Percentiles rank a stretch among this genome's conserved stretches.
Evolutionary conservation across 176 grass and related monocot genomes (phyloP).

Genomic region (Saccharum spontaneum): DNA sequence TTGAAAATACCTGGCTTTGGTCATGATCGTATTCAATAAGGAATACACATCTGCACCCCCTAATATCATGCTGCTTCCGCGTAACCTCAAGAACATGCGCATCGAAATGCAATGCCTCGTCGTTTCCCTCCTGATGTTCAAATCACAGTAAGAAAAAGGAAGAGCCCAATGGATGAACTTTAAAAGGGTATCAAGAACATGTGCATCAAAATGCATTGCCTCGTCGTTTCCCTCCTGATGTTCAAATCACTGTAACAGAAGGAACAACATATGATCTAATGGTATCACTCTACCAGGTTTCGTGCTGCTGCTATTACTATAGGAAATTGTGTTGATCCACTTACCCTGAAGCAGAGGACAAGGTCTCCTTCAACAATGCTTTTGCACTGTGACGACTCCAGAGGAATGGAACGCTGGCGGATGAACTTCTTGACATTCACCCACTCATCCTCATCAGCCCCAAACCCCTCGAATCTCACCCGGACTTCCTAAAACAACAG

Average conservation of each 20-base stretch:
- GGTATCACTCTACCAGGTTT: background rate
- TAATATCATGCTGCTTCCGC: constrained; percentile 84
- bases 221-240: constrained; percentile 69
- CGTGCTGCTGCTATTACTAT: background rate
- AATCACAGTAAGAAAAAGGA: constrained; percentile 13
- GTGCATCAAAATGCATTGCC: constrained; percentile 80
- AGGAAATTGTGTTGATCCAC: background rate
- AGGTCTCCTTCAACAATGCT: constrained; percentile 68
- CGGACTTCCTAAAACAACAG: constrained; percentile 73
- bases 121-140: constrained; percentile 60
- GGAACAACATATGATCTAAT: background rate
- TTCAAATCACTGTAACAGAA: constrained; percentile 12
- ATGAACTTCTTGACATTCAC: constrained; percentile 76
- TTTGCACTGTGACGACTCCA: constrained; percentile 74
- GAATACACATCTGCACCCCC: constrained; percentile 93
- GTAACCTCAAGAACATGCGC: constrained; percentile 71
- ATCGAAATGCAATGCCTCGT: constrained; percentile 86
- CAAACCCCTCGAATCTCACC: constrained; percentile 87
- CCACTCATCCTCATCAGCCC: constrained; percentile 96
- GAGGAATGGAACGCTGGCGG: constrained; percentile 85
- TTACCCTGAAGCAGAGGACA: constrained; percentile 86
- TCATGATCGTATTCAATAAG: constrained; percentile 82
- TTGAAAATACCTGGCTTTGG: constrained; percentile 58
- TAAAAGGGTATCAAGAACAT: background rate
- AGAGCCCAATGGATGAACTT: background rate